phyloP scores from a whole-genome alignment of 352 stramenopile genomes.

The Hyaloperonospora arabidopsidis region DNA sequence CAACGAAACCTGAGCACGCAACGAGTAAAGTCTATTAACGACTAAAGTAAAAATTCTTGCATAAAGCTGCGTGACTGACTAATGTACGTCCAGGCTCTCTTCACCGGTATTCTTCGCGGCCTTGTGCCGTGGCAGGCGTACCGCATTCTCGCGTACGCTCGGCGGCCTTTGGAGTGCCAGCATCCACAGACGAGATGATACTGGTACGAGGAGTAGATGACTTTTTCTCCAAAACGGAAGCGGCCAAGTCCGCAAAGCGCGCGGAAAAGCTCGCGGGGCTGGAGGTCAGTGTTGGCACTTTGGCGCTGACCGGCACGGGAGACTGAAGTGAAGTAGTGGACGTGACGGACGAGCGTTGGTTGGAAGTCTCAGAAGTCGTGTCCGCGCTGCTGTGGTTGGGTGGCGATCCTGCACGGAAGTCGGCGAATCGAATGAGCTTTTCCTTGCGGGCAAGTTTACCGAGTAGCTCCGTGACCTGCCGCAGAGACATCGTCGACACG shows the following conservation, averaged over 20 bases:
- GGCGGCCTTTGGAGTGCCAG: slow-evolving; percentile 24
- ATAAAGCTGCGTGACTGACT: background rate
- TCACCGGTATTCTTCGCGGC: slow-evolving; percentile 52
- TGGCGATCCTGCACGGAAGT: slow-evolving; percentile 52
- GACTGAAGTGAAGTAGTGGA: slow-evolving; percentile 29
- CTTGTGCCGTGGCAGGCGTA: slow-evolving; percentile 36
- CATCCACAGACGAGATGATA: slow-evolving; percentile 15
- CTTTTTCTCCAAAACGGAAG: slow-evolving; percentile 50
- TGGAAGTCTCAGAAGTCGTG: slow-evolving; percentile 41
- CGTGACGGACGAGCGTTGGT: slow-evolving; percentile 32
- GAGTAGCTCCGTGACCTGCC: slow-evolving; percentile 59
- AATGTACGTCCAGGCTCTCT: background rate
- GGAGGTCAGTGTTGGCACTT: slow-evolving; percentile 28
- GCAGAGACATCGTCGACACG: slow-evolving; percentile 73
- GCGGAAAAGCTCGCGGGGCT: slow-evolving; percentile 34
- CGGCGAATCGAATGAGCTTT: slow-evolving; percentile 73
- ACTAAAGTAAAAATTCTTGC: slow-evolving; percentile 1
- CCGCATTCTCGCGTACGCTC: slow-evolving; percentile 45
- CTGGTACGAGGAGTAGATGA: slow-evolving; percentile 25
- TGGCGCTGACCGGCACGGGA: slow-evolving; percentile 28
- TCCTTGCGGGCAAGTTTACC: slow-evolving; percentile 69
- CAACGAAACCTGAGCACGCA: slow-evolving; percentile 27
- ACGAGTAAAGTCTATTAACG: slow-evolving; percentile 18
- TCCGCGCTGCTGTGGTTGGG: slow-evolving; percentile 33
- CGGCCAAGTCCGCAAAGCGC: slow-evolving; percentile 54